A percentile compares a stretch with the other conserved stretches of the same genome.
These are phyloP conservation scores for Lactarius psammicola DNA, from an alignment of 768 basidiomycete genomes.

Conservation along the genomic window DNA sequence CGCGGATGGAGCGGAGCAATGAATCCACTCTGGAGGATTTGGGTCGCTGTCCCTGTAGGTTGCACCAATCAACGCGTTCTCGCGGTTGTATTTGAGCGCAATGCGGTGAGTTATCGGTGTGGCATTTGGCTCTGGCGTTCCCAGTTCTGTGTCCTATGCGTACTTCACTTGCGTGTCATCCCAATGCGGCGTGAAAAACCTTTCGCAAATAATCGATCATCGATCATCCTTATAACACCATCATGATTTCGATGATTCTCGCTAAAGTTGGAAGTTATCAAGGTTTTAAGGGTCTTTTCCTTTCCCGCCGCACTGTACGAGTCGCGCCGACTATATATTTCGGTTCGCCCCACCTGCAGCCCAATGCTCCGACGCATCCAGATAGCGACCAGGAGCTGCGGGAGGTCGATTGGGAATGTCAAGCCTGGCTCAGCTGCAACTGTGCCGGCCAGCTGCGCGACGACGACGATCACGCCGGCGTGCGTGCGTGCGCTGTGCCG, in stretches of 20 bases:
- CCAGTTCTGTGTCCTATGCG: conserved; percentile 17
- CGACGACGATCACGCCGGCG: conserved; percentile 37
- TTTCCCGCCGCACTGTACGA: conserved; percentile 53
- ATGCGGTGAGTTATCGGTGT: conserved; percentile 19
- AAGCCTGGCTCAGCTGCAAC: conserved; percentile 27
- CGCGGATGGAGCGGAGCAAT: conserved; percentile 37
- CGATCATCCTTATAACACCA: too few species aligned
- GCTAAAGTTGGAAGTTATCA: conserved; percentile 53
- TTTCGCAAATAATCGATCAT: too few species aligned
- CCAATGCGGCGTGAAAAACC: conserved; percentile 5
- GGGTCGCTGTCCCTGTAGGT: conserved; percentile 25
- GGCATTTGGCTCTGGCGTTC: not conserved
- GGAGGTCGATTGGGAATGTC: not conserved
- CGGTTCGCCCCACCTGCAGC: conserved; percentile 52
- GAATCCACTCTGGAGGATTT: conserved; percentile 1
- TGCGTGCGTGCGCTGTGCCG: conserved; percentile 40
- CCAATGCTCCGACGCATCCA: conserved; percentile 41
- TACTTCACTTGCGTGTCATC: conserved; percentile 23
- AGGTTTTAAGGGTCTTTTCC: conserved; percentile 56
- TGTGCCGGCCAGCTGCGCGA: conserved; percentile 46
- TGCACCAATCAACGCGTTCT: conserved; percentile 19
- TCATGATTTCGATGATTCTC: conserved; percentile 43
- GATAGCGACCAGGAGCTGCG: conserved; percentile 34
- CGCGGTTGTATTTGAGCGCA: conserved; percentile 20
- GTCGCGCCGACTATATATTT: conserved; percentile 64